Conservation (phyloP, 345 rosid genomes). For the Rhodamnia argentea region DNA sequence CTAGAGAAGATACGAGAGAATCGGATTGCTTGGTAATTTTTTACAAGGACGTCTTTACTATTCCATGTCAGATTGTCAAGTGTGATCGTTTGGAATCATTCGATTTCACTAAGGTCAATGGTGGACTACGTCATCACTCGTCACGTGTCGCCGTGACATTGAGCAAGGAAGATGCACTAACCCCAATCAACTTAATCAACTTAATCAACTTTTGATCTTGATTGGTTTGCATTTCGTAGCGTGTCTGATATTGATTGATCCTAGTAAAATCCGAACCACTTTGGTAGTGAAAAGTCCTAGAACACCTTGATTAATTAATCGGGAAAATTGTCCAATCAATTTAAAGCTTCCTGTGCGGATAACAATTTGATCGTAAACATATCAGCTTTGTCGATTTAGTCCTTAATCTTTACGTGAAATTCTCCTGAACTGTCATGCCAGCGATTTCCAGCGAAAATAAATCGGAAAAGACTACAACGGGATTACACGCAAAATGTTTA, state of each 20-base stretch:
- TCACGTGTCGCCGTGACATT: neutral
- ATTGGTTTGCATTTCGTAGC: neutral
- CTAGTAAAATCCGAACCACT: neutral
- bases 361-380: neutral
- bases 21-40: neutral
- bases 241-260: neutral
- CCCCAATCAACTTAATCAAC: neutral
- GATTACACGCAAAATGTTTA: neutral
- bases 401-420: neutral
- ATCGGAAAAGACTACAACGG: neutral
- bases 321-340: neutral
- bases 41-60: neutral
- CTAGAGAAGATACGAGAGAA: neutral
- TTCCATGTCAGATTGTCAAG: neutral
- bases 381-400: neutral
- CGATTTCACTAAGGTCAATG: neutral
- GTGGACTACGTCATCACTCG: neutral
- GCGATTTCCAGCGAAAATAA: accelerated
- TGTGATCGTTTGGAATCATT: neutral
- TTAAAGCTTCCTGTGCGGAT: neutral
- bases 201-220: neutral
- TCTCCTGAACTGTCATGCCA: accelerated
- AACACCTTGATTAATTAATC: neutral
- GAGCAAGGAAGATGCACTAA: neutral
- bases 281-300: neutral